Base-by-base conservation (phyloP, 2,329 filamentous ascomycete species). In the Alternaria burnsii region DNA sequence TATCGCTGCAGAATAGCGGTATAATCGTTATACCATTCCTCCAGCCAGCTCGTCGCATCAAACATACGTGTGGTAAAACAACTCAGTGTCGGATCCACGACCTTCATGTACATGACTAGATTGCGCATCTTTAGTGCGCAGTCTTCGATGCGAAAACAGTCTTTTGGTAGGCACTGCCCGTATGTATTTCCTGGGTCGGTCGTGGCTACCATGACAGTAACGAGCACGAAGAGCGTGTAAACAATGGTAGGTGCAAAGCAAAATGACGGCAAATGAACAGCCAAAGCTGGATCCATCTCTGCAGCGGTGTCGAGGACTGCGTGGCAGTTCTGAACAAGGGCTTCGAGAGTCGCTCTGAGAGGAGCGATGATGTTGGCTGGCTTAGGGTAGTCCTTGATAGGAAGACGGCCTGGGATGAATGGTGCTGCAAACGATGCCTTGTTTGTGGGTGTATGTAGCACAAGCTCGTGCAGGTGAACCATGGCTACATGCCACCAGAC, bases 401-500 rank as follows among this genome's bases (percentile, higher is more conserved):
- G 41, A 18, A 74, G 65, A 18, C 71, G 68, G 16, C 66, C 67
- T 8, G 71, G 71, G 22, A 73, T 68, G 32, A 68, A 74, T 2
- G 71, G 71, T 32, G 71, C 68, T 30, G 66, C 61, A 50, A 74
- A 74, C 12, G 65, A 66, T n/a, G 62, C 47, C 47, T 69, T 71
- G 34, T 74, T 74, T 8, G 71, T 71, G 4, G 68, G 68, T 8
- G 71, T 74, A 41, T 74, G 71, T 2, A 74, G 58, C 6, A 64
- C 59, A 16, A 67, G 44, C 54, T 74, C 71, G 51, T 69, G 59
- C 10, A 71, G 54, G 42, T 67, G 62, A 8, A 73, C 51, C 67
- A 72, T 69, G 41, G 71, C 65, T 28, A 69, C 59, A 50, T 74
- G 71, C 32, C 61, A 61, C 67, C 63, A 72, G 10, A 74, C 63